Base-by-base conservation (phyloP, 805 yeast genomes). In the Priceomyces medius region DNA sequence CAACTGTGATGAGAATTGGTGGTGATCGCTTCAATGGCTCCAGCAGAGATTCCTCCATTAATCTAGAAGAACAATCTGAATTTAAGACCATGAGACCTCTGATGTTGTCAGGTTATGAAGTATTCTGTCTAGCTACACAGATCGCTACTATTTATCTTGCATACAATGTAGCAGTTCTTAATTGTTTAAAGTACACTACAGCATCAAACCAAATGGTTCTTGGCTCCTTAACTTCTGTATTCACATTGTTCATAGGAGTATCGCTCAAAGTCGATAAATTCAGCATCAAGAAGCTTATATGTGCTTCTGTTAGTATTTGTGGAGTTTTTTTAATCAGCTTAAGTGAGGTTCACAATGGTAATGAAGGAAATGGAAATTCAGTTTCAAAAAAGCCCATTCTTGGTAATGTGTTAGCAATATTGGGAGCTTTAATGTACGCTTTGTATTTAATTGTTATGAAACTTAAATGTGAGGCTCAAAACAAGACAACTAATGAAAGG, bases 131-230 rank as follows among this genome's bases (percentile, higher is more conserved):
- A 7, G 73, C 77, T 0, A 20, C 61, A 2, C 69, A 69, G 40
- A 59, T 74, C 0, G 55, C 79, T 3, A 31, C 66, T 2, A 61
- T 76, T 7, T 77, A 77, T 51, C 69, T 59, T 40, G 31, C 55
- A 3, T 73, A 67, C 50, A 74, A 75, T 42, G 48, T 64, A 7
- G 59, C 65, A 43, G 73, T 63, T 3, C 63, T 75, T 55, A 40
- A 58, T n/a, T 59, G 76, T 2, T 60, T 77, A 34, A 64, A 64
- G 45, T 77, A 64, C 49, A 77, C 83, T 0, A 68, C 77, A 8
- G 79, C 80, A 0, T 71, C 81, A 16, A 76, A 75, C 48, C 77
- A 70, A 48, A 73, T 81, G 0, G 73, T 77, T 7, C 51, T 77
- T 13, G 68, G 79, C 5, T 71, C 81, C 2, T 70, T 79, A 1